A percentile compares a stretch with the other conserved stretches of the same genome.
phyloP scores from a whole-genome alignment of 805 yeast genomes.

The Zygosaccharomyces lentus region DNA sequence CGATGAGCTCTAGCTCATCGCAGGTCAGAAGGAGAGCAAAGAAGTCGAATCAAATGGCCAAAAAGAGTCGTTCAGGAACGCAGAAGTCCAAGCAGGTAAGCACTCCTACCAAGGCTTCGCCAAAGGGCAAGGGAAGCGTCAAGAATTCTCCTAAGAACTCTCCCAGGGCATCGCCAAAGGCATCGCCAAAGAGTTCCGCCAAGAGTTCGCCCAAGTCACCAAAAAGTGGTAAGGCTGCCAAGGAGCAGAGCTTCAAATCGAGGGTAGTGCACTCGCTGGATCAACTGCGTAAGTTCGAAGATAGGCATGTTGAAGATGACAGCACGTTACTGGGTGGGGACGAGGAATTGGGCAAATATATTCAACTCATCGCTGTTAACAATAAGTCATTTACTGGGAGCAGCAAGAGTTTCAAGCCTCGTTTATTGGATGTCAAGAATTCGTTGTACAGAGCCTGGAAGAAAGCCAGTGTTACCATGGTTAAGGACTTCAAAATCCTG shows the following conservation, averaged over 20 bases:
- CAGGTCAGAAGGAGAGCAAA: neutral
- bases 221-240: constrained; percentile 10
- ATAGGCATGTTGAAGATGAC: constrained; percentile 32
- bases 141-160: constrained; percentile 12
- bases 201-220: constrained; percentile 17
- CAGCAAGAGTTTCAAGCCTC: constrained; percentile 56
- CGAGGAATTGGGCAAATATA: constrained; percentile 40
- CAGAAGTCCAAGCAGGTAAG: constrained; percentile 13
- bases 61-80: constrained; percentile 17
- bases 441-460: constrained; percentile 33
- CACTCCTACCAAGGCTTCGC: constrained; percentile 16
- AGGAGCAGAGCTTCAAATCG: constrained; percentile 17
- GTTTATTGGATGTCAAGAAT: constrained; percentile 40
- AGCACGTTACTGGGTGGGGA: constrained; percentile 56
- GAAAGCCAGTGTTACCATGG: constrained; percentile 27
- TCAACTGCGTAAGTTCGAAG: constrained; percentile 61
- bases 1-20: constrained; percentile 8
- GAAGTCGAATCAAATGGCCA: constrained; percentile 14
- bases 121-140: constrained; percentile 12
- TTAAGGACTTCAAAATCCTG: constrained; percentile 37
- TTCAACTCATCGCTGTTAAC: constrained; percentile 61
- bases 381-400: constrained; percentile 54
- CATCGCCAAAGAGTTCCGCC: constrained; percentile 18
- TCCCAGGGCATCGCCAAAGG: constrained; percentile 17
- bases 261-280: constrained; percentile 49